phyloP scores from a whole-genome alignment of 306 rosid species.

The Begonia masoniana region DNA sequence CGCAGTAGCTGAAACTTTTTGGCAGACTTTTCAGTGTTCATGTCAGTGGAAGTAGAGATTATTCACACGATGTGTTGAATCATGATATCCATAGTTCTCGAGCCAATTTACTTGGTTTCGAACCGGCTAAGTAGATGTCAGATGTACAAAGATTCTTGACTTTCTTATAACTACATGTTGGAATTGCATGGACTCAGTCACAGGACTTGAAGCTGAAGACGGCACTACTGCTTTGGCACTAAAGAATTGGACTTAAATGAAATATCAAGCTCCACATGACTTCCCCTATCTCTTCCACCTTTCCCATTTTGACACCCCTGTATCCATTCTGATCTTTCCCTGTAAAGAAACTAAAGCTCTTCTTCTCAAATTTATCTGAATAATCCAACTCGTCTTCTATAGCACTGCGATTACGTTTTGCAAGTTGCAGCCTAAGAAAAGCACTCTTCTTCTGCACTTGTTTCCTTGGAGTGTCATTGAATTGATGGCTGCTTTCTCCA shows the following conservation, averaged over 20 bases:
- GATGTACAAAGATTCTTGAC: conserved; percentile 3
- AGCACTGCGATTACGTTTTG: conserved; percentile 37
- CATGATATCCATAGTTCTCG: conserved; percentile 10
- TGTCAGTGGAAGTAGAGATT: background rate
- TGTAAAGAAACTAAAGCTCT: conserved; percentile 28
- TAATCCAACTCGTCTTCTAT: conserved; percentile 40
- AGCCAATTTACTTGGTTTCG: conserved; percentile 4
- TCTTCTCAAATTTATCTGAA: conserved; percentile 32
- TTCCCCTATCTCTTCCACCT: conserved; percentile 33
- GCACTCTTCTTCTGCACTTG: conserved; percentile 92
- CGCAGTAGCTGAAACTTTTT: conserved; percentile 3
- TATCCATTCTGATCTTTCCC: conserved; percentile 40
- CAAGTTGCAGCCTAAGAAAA: conserved; percentile 60
- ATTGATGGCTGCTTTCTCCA: conserved; percentile 43
- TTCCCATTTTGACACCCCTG: conserved; percentile 27
- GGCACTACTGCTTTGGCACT: conserved; percentile 70
- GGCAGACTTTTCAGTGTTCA: conserved; percentile 1
- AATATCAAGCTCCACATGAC: conserved; percentile 71
- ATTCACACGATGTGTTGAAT: conserved; percentile 12
- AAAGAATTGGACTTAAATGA: conserved; percentile 73
- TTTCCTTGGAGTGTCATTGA: conserved; percentile 47
- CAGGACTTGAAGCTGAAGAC: conserved; percentile 28
- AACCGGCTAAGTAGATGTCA: conserved; percentile 11
- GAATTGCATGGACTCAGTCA: conserved; percentile 11
- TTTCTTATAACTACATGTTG: conserved; percentile 12